Evolutionary conservation across 306 rosid genomes (phyloP).

Genomic region (Crotalaria pallida): DNA sequence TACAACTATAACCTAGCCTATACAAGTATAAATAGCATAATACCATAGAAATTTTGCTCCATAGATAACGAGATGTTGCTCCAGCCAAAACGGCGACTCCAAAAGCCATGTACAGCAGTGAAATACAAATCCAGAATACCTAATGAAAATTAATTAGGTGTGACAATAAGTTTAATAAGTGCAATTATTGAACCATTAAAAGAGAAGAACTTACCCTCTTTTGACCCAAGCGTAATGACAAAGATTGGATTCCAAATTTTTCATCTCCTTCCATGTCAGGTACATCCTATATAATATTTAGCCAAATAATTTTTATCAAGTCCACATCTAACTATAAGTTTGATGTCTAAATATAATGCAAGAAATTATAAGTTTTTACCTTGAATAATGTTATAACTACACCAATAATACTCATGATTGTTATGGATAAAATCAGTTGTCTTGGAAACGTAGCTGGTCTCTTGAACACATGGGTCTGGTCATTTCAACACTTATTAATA

Average conservation of each 20-base stretch:
- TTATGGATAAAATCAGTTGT: too few species aligned
- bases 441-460: too few species aligned
- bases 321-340: background rate
- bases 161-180: background rate
- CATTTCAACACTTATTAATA: too few species aligned
- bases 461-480: too few species aligned
- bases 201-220: constrained; percentile 32
- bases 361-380: background rate
- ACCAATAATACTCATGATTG: too few species aligned
- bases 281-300: constrained; percentile 47
- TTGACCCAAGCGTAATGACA: constrained; percentile 60
- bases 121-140: constrained; percentile 71
- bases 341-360: background rate
- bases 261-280: constrained; percentile 59
- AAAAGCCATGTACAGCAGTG: constrained; percentile 58
- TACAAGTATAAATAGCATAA: background rate
- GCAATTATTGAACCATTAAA: background rate
- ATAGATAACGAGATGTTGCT: constrained; percentile 41
- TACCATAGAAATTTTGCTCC: constrained; percentile 63
- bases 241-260: constrained; percentile 51
- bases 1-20: background rate
- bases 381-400: too few species aligned
- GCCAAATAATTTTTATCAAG: background rate
- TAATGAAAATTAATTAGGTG: constrained; percentile 26
- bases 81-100: constrained; percentile 51